Percentiles rank a stretch among this genome's conserved stretches.
Evolutionary conservation across 768 basidiomycete genomes (phyloP).

Genomic region (Tricholoma furcatifolium): DNA sequence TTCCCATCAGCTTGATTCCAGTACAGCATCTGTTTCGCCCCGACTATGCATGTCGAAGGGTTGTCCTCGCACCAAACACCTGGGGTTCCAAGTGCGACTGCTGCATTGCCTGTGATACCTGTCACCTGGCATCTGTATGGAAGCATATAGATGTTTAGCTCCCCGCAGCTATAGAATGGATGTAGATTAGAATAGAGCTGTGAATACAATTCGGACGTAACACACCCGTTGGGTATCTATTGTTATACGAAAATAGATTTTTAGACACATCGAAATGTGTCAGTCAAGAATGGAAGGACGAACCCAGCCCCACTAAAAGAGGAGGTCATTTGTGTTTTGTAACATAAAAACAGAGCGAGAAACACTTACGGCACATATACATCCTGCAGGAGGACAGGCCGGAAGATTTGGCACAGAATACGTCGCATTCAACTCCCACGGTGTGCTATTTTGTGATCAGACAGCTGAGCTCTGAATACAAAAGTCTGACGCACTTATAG

Average conservation of each 20-base stretch:
- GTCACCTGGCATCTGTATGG: slow-evolving; percentile 48
- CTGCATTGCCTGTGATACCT: slow-evolving; percentile 33
- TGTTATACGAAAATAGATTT: slow-evolving; percentile 1
- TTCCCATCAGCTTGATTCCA: slow-evolving; percentile 51
- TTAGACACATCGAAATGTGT: neutral
- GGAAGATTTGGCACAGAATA: slow-evolving; percentile 52
- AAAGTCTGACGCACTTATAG: slow-evolving; percentile 34
- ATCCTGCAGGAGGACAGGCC: slow-evolving; percentile 47
- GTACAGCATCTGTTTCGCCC: slow-evolving; percentile 53
- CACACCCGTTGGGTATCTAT: slow-evolving; percentile 40
- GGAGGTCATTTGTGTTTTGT: neutral
- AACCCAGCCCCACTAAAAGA: slow-evolving; percentile 52
- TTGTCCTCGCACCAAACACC: slow-evolving; percentile 54
- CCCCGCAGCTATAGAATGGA: slow-evolving; percentile 38
- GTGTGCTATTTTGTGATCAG: slow-evolving; percentile 34
- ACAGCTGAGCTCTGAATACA: neutral
- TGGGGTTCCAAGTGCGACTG: slow-evolving; percentile 40
- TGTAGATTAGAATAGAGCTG: neutral
- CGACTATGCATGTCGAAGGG: slow-evolving; percentile 36
- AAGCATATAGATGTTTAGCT: slow-evolving; percentile 51
- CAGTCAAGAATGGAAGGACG: neutral
- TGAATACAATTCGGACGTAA: neutral
- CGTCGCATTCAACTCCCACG: slow-evolving; percentile 44
- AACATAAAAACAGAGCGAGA: neutral
- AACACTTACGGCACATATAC: slow-evolving; percentile 48